A percentile compares a stretch with the other conserved stretches of the same genome.
Evolutionary conservation across 768 basidiomycete genomes (phyloP).

Genomic region (Suillus alpinus): DNA sequence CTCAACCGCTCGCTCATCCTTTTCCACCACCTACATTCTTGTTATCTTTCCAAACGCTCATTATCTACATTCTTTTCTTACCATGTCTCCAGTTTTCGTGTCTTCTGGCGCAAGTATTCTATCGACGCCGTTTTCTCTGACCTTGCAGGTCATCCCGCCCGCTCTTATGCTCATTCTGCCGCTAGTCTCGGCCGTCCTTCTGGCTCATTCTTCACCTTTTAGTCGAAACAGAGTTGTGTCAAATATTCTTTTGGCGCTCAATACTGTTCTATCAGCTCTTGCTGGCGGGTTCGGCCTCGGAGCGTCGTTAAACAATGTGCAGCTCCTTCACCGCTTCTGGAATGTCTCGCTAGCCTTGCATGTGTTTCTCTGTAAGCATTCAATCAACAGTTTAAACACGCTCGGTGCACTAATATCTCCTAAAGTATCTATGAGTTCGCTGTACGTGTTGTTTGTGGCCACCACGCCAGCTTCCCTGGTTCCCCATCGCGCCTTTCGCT

Average conservation of each 20-base stretch:
- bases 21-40: neutral
- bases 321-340: constrained; percentile 14
- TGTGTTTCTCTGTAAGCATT: constrained; percentile 20
- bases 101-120: neutral
- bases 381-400: neutral
- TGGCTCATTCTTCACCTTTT: constrained; percentile 7
- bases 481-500: constrained; percentile 12
- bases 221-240: constrained; percentile 10
- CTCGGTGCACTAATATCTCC: neutral
- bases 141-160: constrained; percentile 13
- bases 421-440: constrained; percentile 25
- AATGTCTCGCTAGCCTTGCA: constrained; percentile 19
- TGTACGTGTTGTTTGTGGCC: constrained; percentile 18
- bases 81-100: neutral
- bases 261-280: constrained; percentile 22
- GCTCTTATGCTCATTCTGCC: constrained; percentile 25
- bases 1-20: neutral
- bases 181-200: constrained; percentile 17
- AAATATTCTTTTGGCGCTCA: constrained; percentile 13
- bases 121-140: neutral
- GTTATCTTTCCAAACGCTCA: neutral
- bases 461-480: constrained; percentile 5
- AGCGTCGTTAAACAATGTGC: constrained; percentile 10
- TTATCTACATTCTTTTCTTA: constrained; percentile 3
- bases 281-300: constrained; percentile 21